phyloP scores from a whole-genome alignment of 1,139 yeast genomes.

The Meyerozyma carpophila region DNA sequence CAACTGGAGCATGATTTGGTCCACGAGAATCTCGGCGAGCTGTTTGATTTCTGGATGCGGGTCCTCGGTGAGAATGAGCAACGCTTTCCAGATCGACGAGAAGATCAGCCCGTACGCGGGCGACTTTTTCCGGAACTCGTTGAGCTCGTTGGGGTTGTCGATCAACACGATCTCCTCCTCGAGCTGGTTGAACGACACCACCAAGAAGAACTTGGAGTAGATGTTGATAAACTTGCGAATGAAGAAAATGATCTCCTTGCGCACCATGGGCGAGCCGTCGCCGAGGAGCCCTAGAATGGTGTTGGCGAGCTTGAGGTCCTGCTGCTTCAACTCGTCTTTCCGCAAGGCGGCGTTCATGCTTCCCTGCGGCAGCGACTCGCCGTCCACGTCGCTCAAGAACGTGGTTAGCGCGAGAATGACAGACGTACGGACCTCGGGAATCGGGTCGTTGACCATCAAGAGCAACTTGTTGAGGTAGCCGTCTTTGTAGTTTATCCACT shows the following conservation, averaged over 20 bases:
- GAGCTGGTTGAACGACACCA: constrained; percentile 81
- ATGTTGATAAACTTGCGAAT: constrained; percentile 69
- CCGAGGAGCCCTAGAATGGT: constrained; percentile 48
- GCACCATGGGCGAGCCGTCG: constrained; percentile 86
- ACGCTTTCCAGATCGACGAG: constrained; percentile 81
- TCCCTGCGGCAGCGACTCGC: constrained; percentile 4
- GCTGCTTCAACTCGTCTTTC: constrained; percentile 47
- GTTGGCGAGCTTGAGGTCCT: constrained; percentile 49
- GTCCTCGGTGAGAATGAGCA: constrained; percentile 78
- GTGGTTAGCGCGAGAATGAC: constrained; percentile 69
- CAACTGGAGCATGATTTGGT: constrained; percentile 61
- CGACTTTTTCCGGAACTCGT: constrained; percentile 54
- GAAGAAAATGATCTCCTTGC: constrained; percentile 79
- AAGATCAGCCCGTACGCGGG: constrained; percentile 87
- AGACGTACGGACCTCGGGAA: constrained; percentile 92
- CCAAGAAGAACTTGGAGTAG: constrained; percentile 70
- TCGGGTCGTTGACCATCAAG: constrained; percentile 70
- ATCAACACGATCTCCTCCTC: constrained; percentile 73
- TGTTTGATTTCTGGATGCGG: constrained; percentile 81
- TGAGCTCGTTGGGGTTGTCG: constrained; percentile 55
- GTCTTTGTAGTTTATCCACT: constrained; percentile 64
- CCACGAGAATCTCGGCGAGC: constrained; percentile 71
- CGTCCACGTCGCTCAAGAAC: constrained; percentile 47
- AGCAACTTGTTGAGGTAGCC: constrained; percentile 56
- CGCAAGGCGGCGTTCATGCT: constrained; percentile 15